phyloP scores from a whole-genome alignment of 169 alveolate species.

The Neospora caninum region DNA sequence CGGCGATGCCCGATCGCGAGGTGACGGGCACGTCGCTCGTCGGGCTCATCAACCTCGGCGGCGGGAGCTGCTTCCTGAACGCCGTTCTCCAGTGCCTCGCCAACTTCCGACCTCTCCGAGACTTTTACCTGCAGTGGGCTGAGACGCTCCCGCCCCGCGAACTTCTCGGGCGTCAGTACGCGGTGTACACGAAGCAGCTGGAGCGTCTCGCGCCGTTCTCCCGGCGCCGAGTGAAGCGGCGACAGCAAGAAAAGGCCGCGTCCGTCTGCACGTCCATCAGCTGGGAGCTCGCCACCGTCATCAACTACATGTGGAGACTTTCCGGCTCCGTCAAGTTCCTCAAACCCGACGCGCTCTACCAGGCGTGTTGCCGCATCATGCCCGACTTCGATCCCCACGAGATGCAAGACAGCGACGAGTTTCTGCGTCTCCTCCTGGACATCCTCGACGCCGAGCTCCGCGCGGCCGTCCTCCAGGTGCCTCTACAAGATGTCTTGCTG shows the following conservation, averaged over 20 bases:
- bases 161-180: conserved; percentile 58
- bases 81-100: conserved; percentile 67
- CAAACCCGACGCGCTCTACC: conserved; percentile 69
- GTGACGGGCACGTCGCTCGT: not conserved
- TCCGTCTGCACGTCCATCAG: conserved; percentile 25
- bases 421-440: conserved; percentile 66
- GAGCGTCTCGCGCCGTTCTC: not conserved
- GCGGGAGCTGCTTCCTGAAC: conserved; percentile 69
- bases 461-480: conserved; percentile 59
- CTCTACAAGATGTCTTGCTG: conserved; percentile 45
- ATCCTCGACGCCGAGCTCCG: conserved; percentile 67
- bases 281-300: conserved; percentile 58
- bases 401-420: conserved; percentile 73
- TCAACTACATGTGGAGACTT: conserved; percentile 66
- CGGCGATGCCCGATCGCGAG: conserved; percentile 10
- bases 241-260: not conserved
- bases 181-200: conserved; percentile 52
- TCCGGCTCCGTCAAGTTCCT: conserved; percentile 63
- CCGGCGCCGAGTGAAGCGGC: conserved; percentile 14
- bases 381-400: conserved; percentile 69
- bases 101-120: conserved; percentile 63
- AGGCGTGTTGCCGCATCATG: conserved; percentile 67
- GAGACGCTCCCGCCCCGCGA: conserved; percentile 54
- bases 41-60: conserved; percentile 65
- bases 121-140: conserved; percentile 65